Evolutionary conservation across 441 rosid species (phyloP), one percentile per base, ranked within the genome.

Genomic region (Iberis amara): DNA sequence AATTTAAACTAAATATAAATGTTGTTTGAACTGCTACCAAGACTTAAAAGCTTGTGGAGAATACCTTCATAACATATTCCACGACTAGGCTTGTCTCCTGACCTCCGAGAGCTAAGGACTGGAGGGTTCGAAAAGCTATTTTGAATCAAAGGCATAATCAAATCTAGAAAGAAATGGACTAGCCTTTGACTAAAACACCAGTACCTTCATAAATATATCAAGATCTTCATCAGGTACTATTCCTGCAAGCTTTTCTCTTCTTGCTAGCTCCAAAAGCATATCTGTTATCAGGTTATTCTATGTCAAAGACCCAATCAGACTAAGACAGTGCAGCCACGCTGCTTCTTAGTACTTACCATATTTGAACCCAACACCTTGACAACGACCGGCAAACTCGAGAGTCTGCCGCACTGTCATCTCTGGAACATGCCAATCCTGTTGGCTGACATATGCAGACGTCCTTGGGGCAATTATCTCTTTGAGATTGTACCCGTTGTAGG

Each of bases 141-240:
- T 66, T 21, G 57, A 62, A 47, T 47, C 63, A 62, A 45, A 52
- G 47, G 24, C 32, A 50, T 9, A 7, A 68, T 4, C 5, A 8
- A 59, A 37, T 36, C 7, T 5, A 6, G 50, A n/a, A 11, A 39
- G 23, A 38, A 39, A 51, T 37, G n/a, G 27, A 51, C 7, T 11
- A 45, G 11, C 39, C 13, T 54, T 27, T 57, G 32, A 57, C 11
- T 31, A 39, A 43, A 27, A 48, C n/a, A 46, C 27, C 13, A 53
- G 11, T 69, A 89, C 99, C 99, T 92, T 92, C 95, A 92, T 86
- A 71, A 92, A 89, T 66, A 92, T 84, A 63, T 92, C 99, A 59
- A 92, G 99, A 74, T 92, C 99, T 73, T 84, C 99, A 74, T 92
- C 95, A 51, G 99, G 97, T 66, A 84, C 84, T 58, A 92, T 89